Base-by-base conservation (phyloP, 1,139 yeast species). In the Meyerozyma carpophila region DNA sequence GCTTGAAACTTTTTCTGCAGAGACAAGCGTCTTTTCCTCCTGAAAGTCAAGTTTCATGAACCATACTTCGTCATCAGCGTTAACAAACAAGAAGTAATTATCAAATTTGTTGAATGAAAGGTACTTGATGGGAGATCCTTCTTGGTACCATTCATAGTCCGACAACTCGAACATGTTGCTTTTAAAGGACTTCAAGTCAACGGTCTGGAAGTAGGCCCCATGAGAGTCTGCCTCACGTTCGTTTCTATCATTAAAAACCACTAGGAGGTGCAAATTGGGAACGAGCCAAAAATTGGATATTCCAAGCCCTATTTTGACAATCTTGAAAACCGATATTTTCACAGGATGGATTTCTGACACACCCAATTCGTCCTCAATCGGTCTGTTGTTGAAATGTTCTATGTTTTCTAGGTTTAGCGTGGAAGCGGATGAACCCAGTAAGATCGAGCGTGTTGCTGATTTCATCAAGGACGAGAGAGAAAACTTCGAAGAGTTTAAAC, bases 181-280 rank as follows among this genome's bases (percentile, higher is more conserved):
- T 31, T 65, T 62, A 47, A 66, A 63, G 7, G 61, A 58, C 31
- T 61, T 62, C 29, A 70, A 50, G 49, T 72, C 68, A 36, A 71
- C 59, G 5, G 68, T 46, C 50, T 73, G 77, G 31, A 72, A 51
- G 31, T 48, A 51, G 36, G 50, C 50, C 29, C 50, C 51, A 2
- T 42, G 42, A 3, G 37, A 41, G 21, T 47, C 43, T 37, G 43
- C 14, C 27, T 37, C 40, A 29, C 41, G 40, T 43, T 55, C 59
- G 43, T 53, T 51, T n/a, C 51, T 51, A 34, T 57, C 54, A 45
- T 63, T 69, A 50, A 58, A 63, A 2, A 70, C 57, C 27, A 68
- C 55, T 36, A 73, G 50, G 46, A 63, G 66, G 48, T 70, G 75
- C 32, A 75, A 68, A 48, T 70, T 68, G 26, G 65, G 60, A 45